These are phyloP conservation scores for Eucalyptus paniculata DNA, from an alignment of 345 rosid genomes.

Conservation along the genomic window DNA sequence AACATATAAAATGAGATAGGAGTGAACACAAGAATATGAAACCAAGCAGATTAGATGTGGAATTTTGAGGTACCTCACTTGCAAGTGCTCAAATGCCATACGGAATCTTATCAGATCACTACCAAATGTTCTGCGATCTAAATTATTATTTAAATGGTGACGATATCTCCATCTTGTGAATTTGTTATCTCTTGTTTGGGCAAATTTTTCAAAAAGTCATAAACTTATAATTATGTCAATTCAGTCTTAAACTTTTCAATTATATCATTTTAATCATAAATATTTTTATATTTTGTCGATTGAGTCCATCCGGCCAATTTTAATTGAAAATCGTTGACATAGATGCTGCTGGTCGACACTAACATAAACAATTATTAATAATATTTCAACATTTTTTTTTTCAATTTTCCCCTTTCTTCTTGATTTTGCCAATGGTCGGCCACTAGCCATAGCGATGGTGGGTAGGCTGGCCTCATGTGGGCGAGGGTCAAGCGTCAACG, in stretches of 20 bases:
- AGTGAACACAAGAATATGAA: background rate
- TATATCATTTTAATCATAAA: too few relatives aligned
- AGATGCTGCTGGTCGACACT: accelerated
- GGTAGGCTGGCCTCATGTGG: too few relatives aligned
- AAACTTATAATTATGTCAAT: too few relatives aligned
- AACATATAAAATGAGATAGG: background rate
- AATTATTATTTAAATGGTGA: too few relatives aligned
- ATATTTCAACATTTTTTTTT: too few relatives aligned
- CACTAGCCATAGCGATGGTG: background rate
- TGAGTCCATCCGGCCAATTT: accelerated
- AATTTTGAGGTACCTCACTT: background rate
- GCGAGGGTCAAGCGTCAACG: accelerated
- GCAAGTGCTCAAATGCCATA: background rate
- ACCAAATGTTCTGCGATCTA: background rate
- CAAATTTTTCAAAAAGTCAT: background rate
- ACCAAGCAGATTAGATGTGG: background rate
- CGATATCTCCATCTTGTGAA: background rate
- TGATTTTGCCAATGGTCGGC: background rate
- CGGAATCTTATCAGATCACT: too few relatives aligned
- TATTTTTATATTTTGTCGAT: accelerated
- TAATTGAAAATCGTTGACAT: accelerated
- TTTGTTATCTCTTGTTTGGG: background rate
- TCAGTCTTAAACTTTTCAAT: too few relatives aligned
- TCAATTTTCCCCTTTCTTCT: background rate
- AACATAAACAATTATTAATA: accelerated